Percentiles rank a stretch among this genome's conserved stretches.
Evolutionary conservation across 192 early-diverging fungal species (phyloP).

Genomic region (Rhizoclosmatium globosum): DNA sequence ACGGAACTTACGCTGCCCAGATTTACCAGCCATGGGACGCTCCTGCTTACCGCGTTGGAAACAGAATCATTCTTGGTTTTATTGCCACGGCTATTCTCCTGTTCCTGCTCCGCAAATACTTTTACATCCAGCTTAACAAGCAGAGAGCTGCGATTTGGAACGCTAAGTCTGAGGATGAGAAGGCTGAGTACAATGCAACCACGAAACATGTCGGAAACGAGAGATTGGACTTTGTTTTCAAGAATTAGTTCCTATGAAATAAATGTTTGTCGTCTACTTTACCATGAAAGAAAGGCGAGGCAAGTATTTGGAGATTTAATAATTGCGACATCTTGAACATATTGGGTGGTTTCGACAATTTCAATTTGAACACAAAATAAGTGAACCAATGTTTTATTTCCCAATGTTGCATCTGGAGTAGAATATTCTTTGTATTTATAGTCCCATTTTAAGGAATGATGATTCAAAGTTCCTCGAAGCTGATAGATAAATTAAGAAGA

Average conservation of each 20-base stretch:
- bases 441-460: no score
- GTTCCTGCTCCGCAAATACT: not conserved
- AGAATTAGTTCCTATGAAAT: not conserved
- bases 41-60: not conserved
- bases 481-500: no score
- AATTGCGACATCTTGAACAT: no score
- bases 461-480: no score
- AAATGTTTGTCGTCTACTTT: no score
- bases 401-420: no score
- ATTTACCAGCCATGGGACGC: conserved; percentile 5
- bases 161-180: conserved; percentile 39
- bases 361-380: no score
- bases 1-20: not conserved
- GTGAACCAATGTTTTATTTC: no score
- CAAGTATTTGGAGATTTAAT: no score
- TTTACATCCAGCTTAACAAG: not conserved
- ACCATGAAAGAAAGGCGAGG: no score
- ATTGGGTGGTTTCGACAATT: no score
- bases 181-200: conserved; percentile 56
- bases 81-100: not conserved
- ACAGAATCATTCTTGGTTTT: not conserved
- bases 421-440: no score
- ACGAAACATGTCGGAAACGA: conserved; percentile 60
- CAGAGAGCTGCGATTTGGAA: not conserved
- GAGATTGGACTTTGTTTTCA: conserved; percentile 57